Evolutionary conservation across 306 rosid species (phyloP), one percentile per base, ranked within the genome.

Genomic region (Lablab purpureus): DNA sequence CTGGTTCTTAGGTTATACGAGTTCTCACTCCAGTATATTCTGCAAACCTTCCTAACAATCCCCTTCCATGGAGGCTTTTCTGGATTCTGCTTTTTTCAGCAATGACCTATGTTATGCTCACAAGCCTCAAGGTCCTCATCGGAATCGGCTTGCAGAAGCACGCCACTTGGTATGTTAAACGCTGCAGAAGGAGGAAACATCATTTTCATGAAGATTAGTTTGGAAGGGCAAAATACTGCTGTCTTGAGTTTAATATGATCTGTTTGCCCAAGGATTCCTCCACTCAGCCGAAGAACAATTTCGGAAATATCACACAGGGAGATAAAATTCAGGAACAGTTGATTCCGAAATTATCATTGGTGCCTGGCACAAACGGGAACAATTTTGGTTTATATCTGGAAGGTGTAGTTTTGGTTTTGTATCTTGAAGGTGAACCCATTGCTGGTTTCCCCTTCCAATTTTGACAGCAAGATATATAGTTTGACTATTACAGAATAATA

Each of bases 21-120:
- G 99, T 95, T 80, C 85, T 95, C 73, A 89, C 99, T 80, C 99
- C 99, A 0, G 98, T 95, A 40, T 95, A 87, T 78, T 86, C 94
- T 64, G 96, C 96, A 69, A 86, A 81, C 80, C 89, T 95, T 81
- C 98, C 97, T 12, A 80, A 40, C 85, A 68, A 87, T 78, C 93
- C 96, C 54, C 86, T 93, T 47, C 98, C 87, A 5, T 92, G 91
- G 98, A 95, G 86, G 78, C 75, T 90, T 71, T 88, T 92, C 62
- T 91, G 92, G 87, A 83, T 85, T 67, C 50, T 89, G 28, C 72
- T 95, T 51, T 90, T 88, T 73, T 79, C 65, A 55, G 82, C 88
- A 8, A 83, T 89, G 85, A 93, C 92, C 66, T 95, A 82, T 86
- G 91, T 90, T 19, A 92, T 95, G 99, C 95, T 95, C 51, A 81